Conservation (phyloP, 208 protist species). For the Trypanosoma cruzi region DNA sequence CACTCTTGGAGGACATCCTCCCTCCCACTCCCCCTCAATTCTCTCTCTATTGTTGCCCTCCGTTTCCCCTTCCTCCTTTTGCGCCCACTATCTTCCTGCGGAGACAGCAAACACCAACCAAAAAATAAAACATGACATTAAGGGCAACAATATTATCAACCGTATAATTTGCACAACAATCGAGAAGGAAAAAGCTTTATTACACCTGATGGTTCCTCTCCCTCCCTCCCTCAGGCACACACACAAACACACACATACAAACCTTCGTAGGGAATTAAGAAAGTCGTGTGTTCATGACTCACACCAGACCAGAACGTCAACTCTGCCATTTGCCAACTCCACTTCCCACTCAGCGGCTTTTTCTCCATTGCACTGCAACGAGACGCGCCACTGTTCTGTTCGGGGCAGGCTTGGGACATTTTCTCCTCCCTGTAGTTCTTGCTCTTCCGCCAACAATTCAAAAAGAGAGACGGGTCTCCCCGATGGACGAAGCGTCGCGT, state of each 20-base stretch:
- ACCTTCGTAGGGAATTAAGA: too few species aligned
- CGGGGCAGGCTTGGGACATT: background rate
- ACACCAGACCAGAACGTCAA: constrained; percentile 34
- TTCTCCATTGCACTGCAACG: constrained; percentile 6
- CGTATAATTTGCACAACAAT: too few species aligned
- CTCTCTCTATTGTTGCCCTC: too few species aligned
- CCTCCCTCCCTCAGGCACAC: background rate
- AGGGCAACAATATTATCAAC: too few species aligned
- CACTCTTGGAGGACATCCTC: background rate
- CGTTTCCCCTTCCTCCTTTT: too few species aligned
- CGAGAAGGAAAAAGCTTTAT: too few species aligned
- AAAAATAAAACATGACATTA: too few species aligned
- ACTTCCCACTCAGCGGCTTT: constrained; percentile 11
- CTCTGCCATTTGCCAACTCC: constrained; percentile 16
- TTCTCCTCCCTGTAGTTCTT: constrained; percentile 18
- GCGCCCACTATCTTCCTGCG: too few species aligned
- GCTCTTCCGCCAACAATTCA: constrained; percentile 35
- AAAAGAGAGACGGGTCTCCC: constrained; percentile 35
- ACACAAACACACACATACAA: too few species aligned
- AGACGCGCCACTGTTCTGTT: constrained; percentile 20
- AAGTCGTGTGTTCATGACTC: background rate
- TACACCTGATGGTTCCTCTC: too few species aligned
- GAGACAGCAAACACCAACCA: too few species aligned
- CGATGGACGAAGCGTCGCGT: constrained; percentile 8
- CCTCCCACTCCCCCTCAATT: background rate